Percentiles rank a stretch among this genome's conserved stretches.
Evolutionary conservation across 2,329 filamentous ascomycete genomes (phyloP).

Genomic region (Setomelanomma holmii): DNA sequence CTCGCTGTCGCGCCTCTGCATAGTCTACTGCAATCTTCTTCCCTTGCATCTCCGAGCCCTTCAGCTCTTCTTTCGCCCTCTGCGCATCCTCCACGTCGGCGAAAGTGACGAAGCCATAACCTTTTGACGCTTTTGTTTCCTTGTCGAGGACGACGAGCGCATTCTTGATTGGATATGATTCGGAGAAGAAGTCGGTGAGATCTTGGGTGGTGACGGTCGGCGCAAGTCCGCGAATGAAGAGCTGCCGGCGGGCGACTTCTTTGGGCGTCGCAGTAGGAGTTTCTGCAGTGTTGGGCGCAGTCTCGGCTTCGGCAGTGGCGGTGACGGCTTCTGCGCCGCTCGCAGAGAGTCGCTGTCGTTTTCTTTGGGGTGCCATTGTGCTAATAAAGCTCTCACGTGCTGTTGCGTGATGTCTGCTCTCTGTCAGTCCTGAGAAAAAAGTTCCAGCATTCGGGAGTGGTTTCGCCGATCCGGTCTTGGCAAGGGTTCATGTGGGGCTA

Average conservation of each 20-base stretch:
- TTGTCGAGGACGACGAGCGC: conserved; percentile 90
- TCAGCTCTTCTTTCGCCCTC: conserved; percentile 79
- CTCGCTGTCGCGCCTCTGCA: conserved; percentile 82
- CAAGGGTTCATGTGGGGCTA: neutral
- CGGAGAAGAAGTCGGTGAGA: conserved; percentile 88
- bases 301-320: conserved; percentile 32
- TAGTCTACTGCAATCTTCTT: conserved; percentile 85
- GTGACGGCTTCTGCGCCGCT: conserved; percentile 45
- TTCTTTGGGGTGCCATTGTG: conserved; percentile 50
- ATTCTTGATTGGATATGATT: conserved; percentile 94
- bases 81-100: conserved; percentile 90
- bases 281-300: conserved; percentile 19
- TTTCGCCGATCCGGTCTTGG: conserved; percentile 5
- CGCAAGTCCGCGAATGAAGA: conserved; percentile 91
- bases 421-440: conserved; percentile 3
- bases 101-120: conserved; percentile 97
- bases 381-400: neutral
- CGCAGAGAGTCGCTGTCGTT: conserved; percentile 50
- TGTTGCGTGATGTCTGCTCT: neutral
- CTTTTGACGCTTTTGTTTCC: conserved; percentile 83
- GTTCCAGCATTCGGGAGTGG: conserved; percentile 2
- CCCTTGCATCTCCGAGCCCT: conserved; percentile 79
- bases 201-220: conserved; percentile 78
- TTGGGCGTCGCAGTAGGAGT: conserved; percentile 26
- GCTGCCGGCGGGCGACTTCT: conserved; percentile 54